Evolutionary conservation across 352 stramenopile genomes (phyloP).

Genomic region (Thalassiosira sp.): DNA sequence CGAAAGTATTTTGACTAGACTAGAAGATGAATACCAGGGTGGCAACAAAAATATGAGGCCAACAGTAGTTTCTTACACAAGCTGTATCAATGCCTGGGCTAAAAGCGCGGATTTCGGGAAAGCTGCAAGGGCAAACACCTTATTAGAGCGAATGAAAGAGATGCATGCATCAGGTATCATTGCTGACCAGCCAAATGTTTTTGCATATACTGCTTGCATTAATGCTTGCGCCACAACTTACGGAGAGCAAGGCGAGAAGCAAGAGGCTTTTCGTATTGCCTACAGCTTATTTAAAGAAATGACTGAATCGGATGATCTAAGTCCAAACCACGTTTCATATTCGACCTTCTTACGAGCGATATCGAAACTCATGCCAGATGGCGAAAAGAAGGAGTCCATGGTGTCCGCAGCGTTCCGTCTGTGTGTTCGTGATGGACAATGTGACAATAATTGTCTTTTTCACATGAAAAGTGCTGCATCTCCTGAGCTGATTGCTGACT

Average conservation of each 20-base stretch:
- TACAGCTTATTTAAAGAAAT: slow-evolving; percentile 45
- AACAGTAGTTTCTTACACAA: slow-evolving; percentile 53
- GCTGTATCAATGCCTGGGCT: slow-evolving; percentile 67
- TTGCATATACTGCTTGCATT: slow-evolving; percentile 57
- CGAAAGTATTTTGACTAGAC: slow-evolving; percentile 41
- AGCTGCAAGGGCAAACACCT: slow-evolving; percentile 37
- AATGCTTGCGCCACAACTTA: slow-evolving; percentile 58
- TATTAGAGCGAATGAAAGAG: slow-evolving; percentile 54
- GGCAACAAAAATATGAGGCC: slow-evolving; percentile 36
- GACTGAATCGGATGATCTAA: slow-evolving; percentile 18
- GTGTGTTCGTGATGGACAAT: slow-evolving; percentile 50
- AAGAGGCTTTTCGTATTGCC: slow-evolving; percentile 43
- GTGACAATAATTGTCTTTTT: slow-evolving; percentile 43
- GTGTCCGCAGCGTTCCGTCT: slow-evolving; percentile 34
- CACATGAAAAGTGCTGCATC: slow-evolving; percentile 41
- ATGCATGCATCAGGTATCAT: slow-evolving; percentile 18
- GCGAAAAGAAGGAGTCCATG: slow-evolving; percentile 38
- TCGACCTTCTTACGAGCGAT: slow-evolving; percentile 46
- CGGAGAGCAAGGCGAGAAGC: slow-evolving; percentile 33
- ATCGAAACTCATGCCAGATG: slow-evolving; percentile 41
- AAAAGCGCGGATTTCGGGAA: slow-evolving; percentile 52
- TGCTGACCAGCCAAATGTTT: slow-evolving; percentile 33
- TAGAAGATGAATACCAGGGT: slow-evolving; percentile 39
- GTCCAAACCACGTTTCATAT: slow-evolving; percentile 46
- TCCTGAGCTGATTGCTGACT: slow-evolving; percentile 27